These are phyloP conservation scores for Ustilago hordei DNA, from an alignment of 1,284 basidiomycete species.

Conservation along the genomic window DNA sequence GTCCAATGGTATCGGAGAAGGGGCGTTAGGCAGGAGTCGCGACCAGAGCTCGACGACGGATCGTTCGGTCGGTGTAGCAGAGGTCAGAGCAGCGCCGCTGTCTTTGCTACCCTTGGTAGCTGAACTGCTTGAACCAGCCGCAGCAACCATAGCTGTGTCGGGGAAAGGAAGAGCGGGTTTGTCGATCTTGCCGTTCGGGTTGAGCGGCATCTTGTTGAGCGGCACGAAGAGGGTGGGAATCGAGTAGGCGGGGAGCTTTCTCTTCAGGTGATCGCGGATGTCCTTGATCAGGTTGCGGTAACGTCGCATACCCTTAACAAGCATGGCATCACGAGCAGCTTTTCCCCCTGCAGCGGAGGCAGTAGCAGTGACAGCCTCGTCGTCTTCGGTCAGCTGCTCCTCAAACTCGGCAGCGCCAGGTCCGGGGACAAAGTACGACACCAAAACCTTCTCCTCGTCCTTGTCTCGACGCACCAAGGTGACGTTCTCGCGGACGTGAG, in stretches of 20 bases:
- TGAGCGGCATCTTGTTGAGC: slow-evolving; percentile 92
- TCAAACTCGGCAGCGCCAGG: slow-evolving; percentile 77
- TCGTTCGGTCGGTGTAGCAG: slow-evolving; percentile 79
- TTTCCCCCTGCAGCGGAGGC: slow-evolving; percentile 33
- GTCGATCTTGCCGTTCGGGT: slow-evolving; percentile 99
- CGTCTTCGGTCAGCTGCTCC: slow-evolving; percentile 73
- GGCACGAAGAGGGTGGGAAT: slow-evolving; percentile 78
- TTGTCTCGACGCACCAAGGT: slow-evolving; percentile 97
- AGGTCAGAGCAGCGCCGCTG: slow-evolving; percentile 43
- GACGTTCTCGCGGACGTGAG: slow-evolving; percentile 93
- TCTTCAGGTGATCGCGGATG: slow-evolving; percentile 94
- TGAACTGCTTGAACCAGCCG: slow-evolving; percentile 29
- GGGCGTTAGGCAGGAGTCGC: slow-evolving; percentile 83
- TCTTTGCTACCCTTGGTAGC: slow-evolving; percentile 23
- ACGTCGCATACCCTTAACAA: slow-evolving; percentile 63
- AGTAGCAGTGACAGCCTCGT: slow-evolving; percentile 68
- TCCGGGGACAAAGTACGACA: slow-evolving; percentile 97
- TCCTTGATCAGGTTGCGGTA: slow-evolving; percentile 82
- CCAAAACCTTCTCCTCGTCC: slow-evolving; percentile 98
- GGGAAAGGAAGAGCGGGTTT: slow-evolving; percentile 99
- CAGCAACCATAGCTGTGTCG: slow-evolving; percentile 82
- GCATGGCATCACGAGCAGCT: slow-evolving; percentile 46
- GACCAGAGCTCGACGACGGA: slow-evolving; percentile 83
- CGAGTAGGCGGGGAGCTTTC: slow-evolving; percentile 84
- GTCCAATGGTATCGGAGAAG: slow-evolving; percentile 83